Conservation (phyloP, 352 stramenopile species). For the Pilasporangium apinafurcum region DNA sequence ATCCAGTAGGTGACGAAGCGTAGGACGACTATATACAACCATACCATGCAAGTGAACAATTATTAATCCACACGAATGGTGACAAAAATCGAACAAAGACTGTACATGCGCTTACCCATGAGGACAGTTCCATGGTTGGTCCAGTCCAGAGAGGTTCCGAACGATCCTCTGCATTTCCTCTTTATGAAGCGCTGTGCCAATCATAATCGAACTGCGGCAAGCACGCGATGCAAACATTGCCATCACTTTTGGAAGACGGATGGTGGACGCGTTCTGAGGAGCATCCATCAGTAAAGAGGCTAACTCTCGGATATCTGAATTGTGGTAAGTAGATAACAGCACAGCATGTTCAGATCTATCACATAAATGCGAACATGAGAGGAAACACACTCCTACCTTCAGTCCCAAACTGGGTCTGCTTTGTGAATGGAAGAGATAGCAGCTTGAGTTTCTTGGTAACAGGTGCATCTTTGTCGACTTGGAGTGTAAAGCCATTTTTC, state of each 20-base stretch:
- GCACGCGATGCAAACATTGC: constrained; percentile 95
- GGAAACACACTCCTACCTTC: constrained; percentile 32
- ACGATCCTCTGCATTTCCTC: constrained; percentile 92
- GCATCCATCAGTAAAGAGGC: constrained; percentile 74
- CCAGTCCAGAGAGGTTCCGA: constrained; percentile 81
- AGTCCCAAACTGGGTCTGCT: constrained; percentile 81
- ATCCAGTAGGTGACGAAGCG: constrained; percentile 68
- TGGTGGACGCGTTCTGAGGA: constrained; percentile 34
- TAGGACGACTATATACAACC: constrained; percentile 43
- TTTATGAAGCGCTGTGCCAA: constrained; percentile 89
- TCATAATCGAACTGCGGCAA: constrained; percentile 96
- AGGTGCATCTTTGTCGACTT: constrained; percentile 35
- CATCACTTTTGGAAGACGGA: constrained; percentile 92
- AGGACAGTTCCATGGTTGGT: constrained; percentile 96
- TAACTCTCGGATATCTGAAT: constrained; percentile 88
- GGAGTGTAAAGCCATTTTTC: constrained; percentile 91
- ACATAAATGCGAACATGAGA: neutral
- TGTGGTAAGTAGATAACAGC: too few species aligned
- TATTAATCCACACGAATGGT: neutral
- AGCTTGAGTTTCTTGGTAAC: constrained; percentile 62
- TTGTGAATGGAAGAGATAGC: constrained; percentile 81
- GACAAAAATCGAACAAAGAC: neutral
- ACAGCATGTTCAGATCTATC: too few species aligned
- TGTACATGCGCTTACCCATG: constrained; percentile 50
- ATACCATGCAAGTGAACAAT: too few species aligned